Conservation (phyloP, 1,139 yeast genomes). For the Candida smagusa region DNA sequence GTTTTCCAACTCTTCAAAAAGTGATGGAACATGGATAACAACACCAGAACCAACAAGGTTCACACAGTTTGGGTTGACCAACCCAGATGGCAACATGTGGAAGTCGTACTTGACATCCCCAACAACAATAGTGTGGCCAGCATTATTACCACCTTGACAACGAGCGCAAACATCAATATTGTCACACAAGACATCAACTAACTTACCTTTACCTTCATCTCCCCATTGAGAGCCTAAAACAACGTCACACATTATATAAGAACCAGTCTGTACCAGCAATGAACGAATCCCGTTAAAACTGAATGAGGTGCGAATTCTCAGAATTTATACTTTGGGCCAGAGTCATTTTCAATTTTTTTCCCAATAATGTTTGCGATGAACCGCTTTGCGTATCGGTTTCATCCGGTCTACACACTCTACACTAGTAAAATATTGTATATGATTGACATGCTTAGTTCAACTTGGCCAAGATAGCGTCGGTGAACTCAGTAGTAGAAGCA, state of each 20-base stretch:
- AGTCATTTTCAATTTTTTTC: background rate
- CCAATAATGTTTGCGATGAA: no score
- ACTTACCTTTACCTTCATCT: constrained; percentile 98
- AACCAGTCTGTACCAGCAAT: constrained; percentile 11
- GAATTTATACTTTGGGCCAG: background rate
- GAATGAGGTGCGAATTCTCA: constrained; percentile 3
- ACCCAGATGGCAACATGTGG: constrained; percentile 98
- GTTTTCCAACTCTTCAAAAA: constrained; percentile 80
- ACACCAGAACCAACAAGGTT: constrained; percentile 96
- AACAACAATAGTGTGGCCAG: constrained; percentile 97
- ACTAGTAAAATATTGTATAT: no score
- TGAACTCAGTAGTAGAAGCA: constrained; percentile 88
- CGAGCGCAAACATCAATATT: constrained; percentile 95
- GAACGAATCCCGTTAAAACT: constrained; percentile 15
- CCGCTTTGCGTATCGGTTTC: no score
- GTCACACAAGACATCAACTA: constrained; percentile 91
- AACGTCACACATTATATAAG: constrained; percentile 68
- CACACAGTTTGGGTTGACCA: constrained; percentile 86
- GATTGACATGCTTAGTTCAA: constrained; percentile 32
- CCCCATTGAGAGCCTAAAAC: constrained; percentile 99
- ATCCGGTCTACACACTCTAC: no score
- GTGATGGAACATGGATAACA: constrained; percentile 90
- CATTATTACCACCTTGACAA: constrained; percentile 99
- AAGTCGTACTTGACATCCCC: constrained; percentile 86
- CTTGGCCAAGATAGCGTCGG: constrained; percentile 74